Percentiles rank a stretch among this genome's conserved stretches.
These are phyloP conservation scores for Pestalotiopsis sp. DNA, from an alignment of 2,329 filamentous ascomycete species.

Conservation along the genomic window DNA sequence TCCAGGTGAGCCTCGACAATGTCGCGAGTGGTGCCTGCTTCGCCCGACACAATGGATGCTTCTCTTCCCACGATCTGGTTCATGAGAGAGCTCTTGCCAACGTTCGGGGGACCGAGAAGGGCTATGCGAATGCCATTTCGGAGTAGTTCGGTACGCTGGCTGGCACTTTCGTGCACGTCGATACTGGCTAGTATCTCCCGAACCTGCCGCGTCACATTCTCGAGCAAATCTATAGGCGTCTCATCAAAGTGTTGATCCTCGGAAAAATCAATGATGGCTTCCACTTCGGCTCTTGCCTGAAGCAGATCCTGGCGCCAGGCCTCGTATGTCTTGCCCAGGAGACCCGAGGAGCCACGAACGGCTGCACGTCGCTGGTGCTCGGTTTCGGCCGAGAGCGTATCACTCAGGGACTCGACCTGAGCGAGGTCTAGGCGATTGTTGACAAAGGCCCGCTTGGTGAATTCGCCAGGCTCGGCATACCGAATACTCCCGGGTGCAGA, in stretches of 20 bases:
- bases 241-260: constrained; percentile 98
- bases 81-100: constrained; percentile 90
- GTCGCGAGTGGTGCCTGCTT: constrained; percentile 92
- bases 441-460: constrained; percentile 88
- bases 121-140: constrained; percentile 84
- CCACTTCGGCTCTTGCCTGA: constrained; percentile 83
- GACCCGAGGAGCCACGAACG: constrained; percentile 72
- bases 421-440: constrained; percentile 83
- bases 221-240: constrained; percentile 69
- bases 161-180: constrained; percentile 70
- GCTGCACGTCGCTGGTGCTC: constrained; percentile 91
- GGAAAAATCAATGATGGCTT: constrained; percentile 94
- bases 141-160: constrained; percentile 79
- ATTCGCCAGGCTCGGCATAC: constrained; percentile 93
- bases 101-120: constrained; percentile 87
- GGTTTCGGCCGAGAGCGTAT: constrained; percentile 69
- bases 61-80: constrained; percentile 89
- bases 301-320: constrained; percentile 76
- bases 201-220: constrained; percentile 68
- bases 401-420: constrained; percentile 71
- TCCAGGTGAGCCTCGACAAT: constrained; percentile 91
- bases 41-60: constrained; percentile 89
- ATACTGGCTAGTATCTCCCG: constrained; percentile 62
- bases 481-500: constrained; percentile 54
- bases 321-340: constrained; percentile 76